These are phyloP conservation scores for Pseudogymnoascus sp. DNA, from an alignment of 2,329 filamentous ascomycete species.

Conservation along the genomic window DNA sequence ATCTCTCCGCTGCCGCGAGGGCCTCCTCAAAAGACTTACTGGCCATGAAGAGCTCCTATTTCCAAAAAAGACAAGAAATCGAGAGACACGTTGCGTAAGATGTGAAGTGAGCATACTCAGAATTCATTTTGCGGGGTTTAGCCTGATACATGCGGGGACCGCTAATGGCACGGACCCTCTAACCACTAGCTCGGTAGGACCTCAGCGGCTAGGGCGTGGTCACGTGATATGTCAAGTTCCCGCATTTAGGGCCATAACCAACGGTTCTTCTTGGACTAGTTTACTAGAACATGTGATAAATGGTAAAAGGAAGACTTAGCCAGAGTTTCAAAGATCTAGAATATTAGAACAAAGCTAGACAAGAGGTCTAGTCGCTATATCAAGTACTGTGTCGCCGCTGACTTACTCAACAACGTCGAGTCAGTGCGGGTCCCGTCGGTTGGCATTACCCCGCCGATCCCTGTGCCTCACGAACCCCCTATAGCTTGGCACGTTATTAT, in stretches of 20 bases:
- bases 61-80: not conserved
- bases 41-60: not conserved
- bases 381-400: not conserved
- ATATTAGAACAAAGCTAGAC: not conserved
- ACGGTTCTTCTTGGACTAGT: not conserved
- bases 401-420: not conserved
- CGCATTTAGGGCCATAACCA: not conserved
- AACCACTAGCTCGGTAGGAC: not conserved
- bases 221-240: not conserved
- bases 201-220: not conserved
- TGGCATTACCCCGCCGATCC: constrained; percentile 12
- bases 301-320: not conserved
- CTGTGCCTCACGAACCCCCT: constrained; percentile 18
- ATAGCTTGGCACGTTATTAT: not conserved
- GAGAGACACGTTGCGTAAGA: not conserved
- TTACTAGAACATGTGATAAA: not conserved
- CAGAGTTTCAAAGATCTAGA: not conserved
- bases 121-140: not conserved
- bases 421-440: not conserved
- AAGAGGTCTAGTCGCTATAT: not conserved
- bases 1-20: not conserved
- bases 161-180: not conserved
- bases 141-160: not conserved
- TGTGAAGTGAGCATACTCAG: not conserved
- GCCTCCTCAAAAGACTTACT: not conserved